phyloP scores from a whole-genome alignment of 768 basidiomycete genomes.

The Kwoniella shandongensis region DNA sequence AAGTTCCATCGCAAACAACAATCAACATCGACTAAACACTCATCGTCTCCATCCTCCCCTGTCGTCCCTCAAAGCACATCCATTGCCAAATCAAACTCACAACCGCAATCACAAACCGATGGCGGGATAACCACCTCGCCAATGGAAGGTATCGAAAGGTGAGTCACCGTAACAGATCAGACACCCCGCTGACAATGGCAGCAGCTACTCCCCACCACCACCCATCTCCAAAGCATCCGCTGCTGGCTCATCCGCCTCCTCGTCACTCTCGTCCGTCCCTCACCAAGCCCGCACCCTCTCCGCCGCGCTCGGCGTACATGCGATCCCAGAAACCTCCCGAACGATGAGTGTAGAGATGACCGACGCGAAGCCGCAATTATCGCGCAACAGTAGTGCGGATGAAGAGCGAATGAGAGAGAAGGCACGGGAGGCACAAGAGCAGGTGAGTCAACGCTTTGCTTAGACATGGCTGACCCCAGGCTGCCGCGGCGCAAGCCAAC shows the following conservation, averaged over 20 bases:
- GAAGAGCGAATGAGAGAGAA: constrained; percentile 50
- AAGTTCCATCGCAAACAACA: constrained; percentile 46
- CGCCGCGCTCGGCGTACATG: constrained; percentile 26
- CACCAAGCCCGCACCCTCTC: constrained; percentile 31
- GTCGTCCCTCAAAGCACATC: neutral
- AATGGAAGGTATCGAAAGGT: constrained; percentile 35
- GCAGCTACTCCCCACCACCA: neutral
- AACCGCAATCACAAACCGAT: constrained; percentile 3
- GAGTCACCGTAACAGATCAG: constrained; percentile 2
- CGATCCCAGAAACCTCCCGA: constrained; percentile 18
- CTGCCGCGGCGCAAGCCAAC: constrained; percentile 48
- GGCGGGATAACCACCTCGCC: constrained; percentile 13
- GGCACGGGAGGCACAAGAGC: constrained; percentile 50
- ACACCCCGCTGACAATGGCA: neutral
- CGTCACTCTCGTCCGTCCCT: constrained; percentile 29
- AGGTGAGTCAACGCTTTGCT: constrained; percentile 32
- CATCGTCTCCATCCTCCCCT: constrained; percentile 11
- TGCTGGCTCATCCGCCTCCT: constrained; percentile 37
- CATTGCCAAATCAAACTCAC: constrained; percentile 1
- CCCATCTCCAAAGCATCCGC: constrained; percentile 16
- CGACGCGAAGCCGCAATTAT: constrained; percentile 33
- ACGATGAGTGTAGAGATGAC: constrained; percentile 50
- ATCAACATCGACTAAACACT: constrained; percentile 20
- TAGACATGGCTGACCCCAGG: constrained; percentile 28
- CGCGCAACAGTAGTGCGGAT: constrained; percentile 30